Evolutionary conservation across 768 basidiomycete species (phyloP), one percentile per base, ranked within the genome.

Genomic region (Boletellus ananas): DNA sequence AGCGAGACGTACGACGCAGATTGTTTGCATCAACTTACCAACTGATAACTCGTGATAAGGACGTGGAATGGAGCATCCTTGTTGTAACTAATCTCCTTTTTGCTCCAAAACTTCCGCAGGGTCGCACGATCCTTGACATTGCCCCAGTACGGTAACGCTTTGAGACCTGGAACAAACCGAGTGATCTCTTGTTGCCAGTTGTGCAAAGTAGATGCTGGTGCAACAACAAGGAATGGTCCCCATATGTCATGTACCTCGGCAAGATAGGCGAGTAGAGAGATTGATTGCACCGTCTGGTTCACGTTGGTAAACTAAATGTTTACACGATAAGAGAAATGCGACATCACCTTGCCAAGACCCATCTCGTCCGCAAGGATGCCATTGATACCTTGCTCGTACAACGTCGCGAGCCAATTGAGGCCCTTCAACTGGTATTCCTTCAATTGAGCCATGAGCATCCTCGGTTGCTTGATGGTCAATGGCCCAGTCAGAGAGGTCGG

Each of bases 181-280:
- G 94, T 90, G 48, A 99, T 77, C 67, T 99, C 96, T 64, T 98
- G 96, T 65, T 98, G 95, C 96, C 96, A 99, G 63, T 98, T 98
- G 69, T 98, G 95, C 51, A 99, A 75, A 0, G 96, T 99, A 6
- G 95, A 96, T 3, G 93, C 89, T 6, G 96, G 96, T 2, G 96
- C 93, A 35, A 99, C 94, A 43, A 99, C 94, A 18, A 99, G 78
- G 77, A 99, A 99, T 12, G 96, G 96, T 0, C 96, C 96, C 96
- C 96, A 99, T 51, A 98, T 96, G 62, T 98, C 90, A 64, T 98
- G 96, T 0, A 84, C 84, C 72, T 99, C 96, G 1, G 95, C 94
- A 14, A 99, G 83, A 69, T 98, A 95, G 7, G 94, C 90, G 40
- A 99, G 77, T 6, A 99, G 71, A 13, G 96, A 95, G 41, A 99